These are phyloP conservation scores for Fusarium penzigii DNA, from an alignment of 2,329 filamentous ascomycete species.

Conservation along the genomic window DNA sequence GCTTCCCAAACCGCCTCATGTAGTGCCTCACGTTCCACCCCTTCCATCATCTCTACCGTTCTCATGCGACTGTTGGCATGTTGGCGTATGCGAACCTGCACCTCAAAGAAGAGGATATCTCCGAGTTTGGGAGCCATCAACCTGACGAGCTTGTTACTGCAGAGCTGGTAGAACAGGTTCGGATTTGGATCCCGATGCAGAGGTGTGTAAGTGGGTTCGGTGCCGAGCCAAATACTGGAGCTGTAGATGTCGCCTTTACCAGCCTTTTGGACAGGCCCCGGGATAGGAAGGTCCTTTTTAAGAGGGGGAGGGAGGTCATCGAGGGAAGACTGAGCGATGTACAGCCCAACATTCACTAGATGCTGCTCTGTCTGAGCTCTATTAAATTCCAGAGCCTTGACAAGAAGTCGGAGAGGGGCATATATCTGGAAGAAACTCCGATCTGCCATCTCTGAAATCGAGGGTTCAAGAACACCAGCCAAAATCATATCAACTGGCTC, in stretches of 20 bases:
- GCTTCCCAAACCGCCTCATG: conserved; percentile 70
- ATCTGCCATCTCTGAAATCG: conserved; percentile 20
- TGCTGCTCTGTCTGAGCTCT: conserved; percentile 10
- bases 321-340: conserved; percentile 82
- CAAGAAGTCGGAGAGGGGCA: conserved; percentile 65
- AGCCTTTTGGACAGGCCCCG: conserved; percentile 59
- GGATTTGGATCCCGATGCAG: conserved; percentile 92
- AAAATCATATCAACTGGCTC: conserved; percentile 33
- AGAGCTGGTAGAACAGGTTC: conserved; percentile 86
- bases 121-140: conserved; percentile 68
- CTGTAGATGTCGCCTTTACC: conserved; percentile 85
- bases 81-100: conserved; percentile 44
- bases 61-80: conserved; percentile 56
- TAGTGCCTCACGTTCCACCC: conserved; percentile 66
- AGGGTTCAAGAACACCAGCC: conserved; percentile 32
- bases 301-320: conserved; percentile 65
- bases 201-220: conserved; percentile 84
- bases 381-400: conserved; percentile 57
- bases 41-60: conserved; percentile 89
- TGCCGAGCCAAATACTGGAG: conserved; percentile 85
- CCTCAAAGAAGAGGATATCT: conserved; percentile 58
- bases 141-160: conserved; percentile 71
- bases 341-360: conserved; percentile 54
- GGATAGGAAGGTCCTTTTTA: conserved; percentile 66
- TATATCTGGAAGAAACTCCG: conserved; percentile 56